phyloP scores from a whole-genome alignment of 805 yeast species.

The Hanseniaspora taiwanica region DNA sequence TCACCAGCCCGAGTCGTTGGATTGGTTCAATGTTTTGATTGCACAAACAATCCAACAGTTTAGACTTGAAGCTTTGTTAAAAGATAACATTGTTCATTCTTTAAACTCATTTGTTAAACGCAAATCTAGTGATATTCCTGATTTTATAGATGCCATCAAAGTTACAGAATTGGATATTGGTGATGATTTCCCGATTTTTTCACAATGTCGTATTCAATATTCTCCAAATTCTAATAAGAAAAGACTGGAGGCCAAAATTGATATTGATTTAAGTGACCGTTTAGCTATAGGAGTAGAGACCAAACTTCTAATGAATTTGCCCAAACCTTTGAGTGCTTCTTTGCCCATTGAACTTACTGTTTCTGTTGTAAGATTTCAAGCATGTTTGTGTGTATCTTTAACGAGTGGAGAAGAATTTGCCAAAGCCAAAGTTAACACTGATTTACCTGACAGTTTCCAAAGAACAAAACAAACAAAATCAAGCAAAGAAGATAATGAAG shows the following conservation, averaged over 20 bases:
- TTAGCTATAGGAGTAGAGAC: conserved; percentile 80
- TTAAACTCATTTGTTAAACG: conserved; percentile 49
- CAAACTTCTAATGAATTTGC: conserved; percentile 62
- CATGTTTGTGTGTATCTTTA: conserved; percentile 70
- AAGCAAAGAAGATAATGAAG: conserved; percentile 9
- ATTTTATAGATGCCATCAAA: conserved; percentile 61
- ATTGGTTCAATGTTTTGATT: conserved; percentile 90
- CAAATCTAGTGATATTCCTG: conserved; percentile 51
- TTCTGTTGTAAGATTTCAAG: conserved; percentile 81
- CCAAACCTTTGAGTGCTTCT: conserved; percentile 72
- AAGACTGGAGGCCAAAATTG: conserved; percentile 71
- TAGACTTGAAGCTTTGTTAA: conserved; percentile 74
- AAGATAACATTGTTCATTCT: conserved; percentile 75
- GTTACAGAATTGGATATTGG: conserved; percentile 86
- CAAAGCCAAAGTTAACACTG: conserved; percentile 8
- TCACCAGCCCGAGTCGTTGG: conserved; percentile 82
- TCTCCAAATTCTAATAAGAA: conserved; percentile 36
- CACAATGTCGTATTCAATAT: conserved; percentile 74
- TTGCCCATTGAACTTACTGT: conserved; percentile 78
- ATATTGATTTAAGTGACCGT: conserved; percentile 80
- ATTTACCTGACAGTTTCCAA: no score
- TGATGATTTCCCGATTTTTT: conserved; percentile 87
- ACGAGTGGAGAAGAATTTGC: conserved; percentile 26
- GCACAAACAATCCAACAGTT: conserved; percentile 85
- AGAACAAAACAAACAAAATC: no score